Evolutionary conservation across 257 asterid species (phyloP), one percentile per base, ranked within the genome.

Genomic region (Solanum medicagineum): DNA sequence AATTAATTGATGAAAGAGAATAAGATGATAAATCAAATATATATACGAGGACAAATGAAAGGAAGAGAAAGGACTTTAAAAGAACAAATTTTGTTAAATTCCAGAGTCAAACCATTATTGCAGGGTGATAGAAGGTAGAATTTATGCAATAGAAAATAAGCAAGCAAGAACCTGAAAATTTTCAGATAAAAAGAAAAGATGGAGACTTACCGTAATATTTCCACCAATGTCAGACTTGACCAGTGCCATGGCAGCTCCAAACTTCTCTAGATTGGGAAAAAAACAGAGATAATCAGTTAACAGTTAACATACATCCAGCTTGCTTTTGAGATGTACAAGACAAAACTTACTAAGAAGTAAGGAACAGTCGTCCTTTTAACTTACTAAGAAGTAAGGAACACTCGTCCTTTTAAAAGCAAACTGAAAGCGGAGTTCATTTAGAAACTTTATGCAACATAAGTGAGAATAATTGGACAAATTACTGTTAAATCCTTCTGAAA

Each of bases 141-240:
- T 49, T 51, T 24, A 24, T 24, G 24, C 82, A 77, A 24, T 51
- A 77, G 45, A 51, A 75, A 77, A 32, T 70, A 51, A 26, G 53
- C 19, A n/a, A 14, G 29, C 56, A 19, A 84, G 69, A 54, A 51
- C 47, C 6, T 9, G 63, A 20, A 45, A 83, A 69, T 4, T 36
- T 51, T 47, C 45, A 51, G 82, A 51, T 17, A 68, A 22, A 16
- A 12, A 57, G 82, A 5, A 62, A 12, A 83, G 73, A 71, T 75
- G 59, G 81, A 11, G 66, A 83, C 95, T 90, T 85, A 95, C 99
- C 77, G 92, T 91, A 88, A 97, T 89, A 88, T 97, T 97, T 88
- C 98, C 99, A 75, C 97, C 97, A 86, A 94, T 89, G 86, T 97
- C 98, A 88, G 98, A 90, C 90, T 97, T 97, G 87, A 95, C 98